These are phyloP conservation scores for Hemisphaericaspora nanyangensis DNA, from an alignment of 805 yeast species.

Conservation along the genomic window DNA sequence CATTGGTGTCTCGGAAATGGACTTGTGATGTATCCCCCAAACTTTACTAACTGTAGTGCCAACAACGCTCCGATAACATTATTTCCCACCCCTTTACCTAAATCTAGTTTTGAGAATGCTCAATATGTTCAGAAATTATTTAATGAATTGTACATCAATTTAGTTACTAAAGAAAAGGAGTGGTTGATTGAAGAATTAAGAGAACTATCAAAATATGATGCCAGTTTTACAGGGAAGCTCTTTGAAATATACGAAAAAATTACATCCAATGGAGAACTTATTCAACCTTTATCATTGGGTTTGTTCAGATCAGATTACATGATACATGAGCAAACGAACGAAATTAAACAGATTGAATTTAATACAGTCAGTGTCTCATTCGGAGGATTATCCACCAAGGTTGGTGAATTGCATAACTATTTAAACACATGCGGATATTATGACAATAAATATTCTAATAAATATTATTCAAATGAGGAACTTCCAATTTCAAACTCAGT, in stretches of 20 bases:
- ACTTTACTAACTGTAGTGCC: slow-evolving; percentile 41
- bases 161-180: slow-evolving; percentile 48
- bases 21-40: slow-evolving; percentile 72
- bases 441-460: slow-evolving; percentile 34
- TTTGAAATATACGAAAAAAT: slow-evolving; percentile 52
- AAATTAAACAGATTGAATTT: slow-evolving; percentile 90
- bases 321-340: slow-evolving; percentile 28
- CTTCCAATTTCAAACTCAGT: slow-evolving; percentile 71
- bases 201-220: slow-evolving; percentile 56
- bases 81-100: slow-evolving; percentile 87
- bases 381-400: slow-evolving; percentile 83
- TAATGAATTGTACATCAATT: slow-evolving; percentile 70
- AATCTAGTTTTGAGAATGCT: slow-evolving; percentile 61
- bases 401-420: slow-evolving; percentile 69
- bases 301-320: slow-evolving; percentile 89
- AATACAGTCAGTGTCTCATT: slow-evolving; percentile 95
- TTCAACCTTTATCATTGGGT: slow-evolving; percentile 73
- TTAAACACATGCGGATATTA: slow-evolving; percentile 60
- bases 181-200: slow-evolving; percentile 63
- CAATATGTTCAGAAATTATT: slow-evolving; percentile 59
- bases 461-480: slow-evolving; percentile 43
- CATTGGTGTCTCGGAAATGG: slow-evolving; percentile 85
- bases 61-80: slow-evolving; percentile 82
- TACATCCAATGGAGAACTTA: slow-evolving; percentile 39
- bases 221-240: slow-evolving; percentile 78